Evolutionary conservation across 2,329 filamentous ascomycete genomes (phyloP).

Genomic region (Blastomyces emzantsi): DNA sequence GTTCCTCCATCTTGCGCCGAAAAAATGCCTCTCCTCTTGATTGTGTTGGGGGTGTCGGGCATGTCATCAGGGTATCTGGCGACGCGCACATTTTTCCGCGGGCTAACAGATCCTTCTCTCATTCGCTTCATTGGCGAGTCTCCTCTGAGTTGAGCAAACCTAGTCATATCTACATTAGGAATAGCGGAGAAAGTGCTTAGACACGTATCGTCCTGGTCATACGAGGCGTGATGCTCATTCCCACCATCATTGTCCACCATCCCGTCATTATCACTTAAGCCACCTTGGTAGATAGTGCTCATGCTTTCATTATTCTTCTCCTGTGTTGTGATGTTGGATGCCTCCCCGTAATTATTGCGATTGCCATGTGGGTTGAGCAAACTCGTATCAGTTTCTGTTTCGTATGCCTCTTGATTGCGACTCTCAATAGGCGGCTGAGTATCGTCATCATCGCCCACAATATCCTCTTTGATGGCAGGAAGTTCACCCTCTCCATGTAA

Average conservation of each 20-base stretch:
- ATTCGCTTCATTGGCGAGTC: conserved; percentile 50
- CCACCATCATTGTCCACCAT: conserved; percentile 20
- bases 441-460: not conserved
- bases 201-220: conserved; percentile 36
- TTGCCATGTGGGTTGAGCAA: not conserved
- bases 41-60: conserved; percentile 41
- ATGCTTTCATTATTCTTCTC: conserved; percentile 35
- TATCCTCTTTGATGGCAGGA: not conserved
- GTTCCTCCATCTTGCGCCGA: conserved; percentile 29
- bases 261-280: conserved; percentile 18
- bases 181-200: conserved; percentile 87
- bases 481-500: not conserved
- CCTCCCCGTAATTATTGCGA: conserved; percentile 16
- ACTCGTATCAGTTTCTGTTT: not conserved
- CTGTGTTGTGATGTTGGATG: conserved; percentile 31
- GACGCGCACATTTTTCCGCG: conserved; percentile 29
- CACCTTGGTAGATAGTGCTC: conserved; percentile 32
- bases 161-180: conserved; percentile 65
- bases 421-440: not conserved
- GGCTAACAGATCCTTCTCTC: conserved; percentile 35
- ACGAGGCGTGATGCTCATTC: conserved; percentile 2
- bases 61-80: conserved; percentile 18
- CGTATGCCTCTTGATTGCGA: not conserved
- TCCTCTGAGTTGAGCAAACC: conserved; percentile 60
- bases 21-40: conserved; percentile 26